Base-by-base conservation (phyloP, 768 basidiomycete species). In the Lactarius sp. region DNA sequence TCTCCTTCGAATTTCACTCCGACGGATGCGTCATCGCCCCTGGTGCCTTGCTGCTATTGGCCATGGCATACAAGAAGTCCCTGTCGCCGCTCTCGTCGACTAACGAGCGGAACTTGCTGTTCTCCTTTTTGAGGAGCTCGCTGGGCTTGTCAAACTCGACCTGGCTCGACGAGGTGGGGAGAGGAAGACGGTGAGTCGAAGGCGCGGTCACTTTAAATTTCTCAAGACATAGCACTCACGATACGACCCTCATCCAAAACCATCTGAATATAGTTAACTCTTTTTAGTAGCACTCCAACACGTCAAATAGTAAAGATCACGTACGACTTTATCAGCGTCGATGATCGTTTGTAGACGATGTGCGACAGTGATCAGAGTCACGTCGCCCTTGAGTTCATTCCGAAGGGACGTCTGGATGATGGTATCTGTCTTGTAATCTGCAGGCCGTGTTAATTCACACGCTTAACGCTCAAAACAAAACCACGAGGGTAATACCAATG, bases 281-380 rank as follows among this genome's bases (percentile, higher is more conserved):
- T 18, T 7, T 18, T 10, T 13, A 44, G 42, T 44, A 44, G 6
- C 18, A 44, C 6, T 7, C 18, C 46, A 20, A 20, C 46, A 20
- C 20, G n/a, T 47, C 46, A 16, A 27, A 10, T 14, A n/a, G 13
- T 10, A 14, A 57, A 18, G 47, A 9, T 18, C 12, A 68, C 71
- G 60, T 61, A 85, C 77, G 51, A 86, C 81, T 67, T 82, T 81
- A 69, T 86, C 84, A 4, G 83, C 81, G 56, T 85, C 84, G 76
- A 84, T 83, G 64, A 86, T 81, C 7, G 81, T 85, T 61, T 79
- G 77, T 8, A 83, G 69, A 18, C 85, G 78, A 70, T 85, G 84
- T 1, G 85, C 85, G 44, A 87, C 78, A 18, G 83, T 85, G 36
- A 86, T 73, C 20, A 86, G 72, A 0, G 85, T 86, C 0, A 77